Evolutionary conservation across 345 rosid species (phyloP).

Genomic region (Syzygium grande): DNA sequence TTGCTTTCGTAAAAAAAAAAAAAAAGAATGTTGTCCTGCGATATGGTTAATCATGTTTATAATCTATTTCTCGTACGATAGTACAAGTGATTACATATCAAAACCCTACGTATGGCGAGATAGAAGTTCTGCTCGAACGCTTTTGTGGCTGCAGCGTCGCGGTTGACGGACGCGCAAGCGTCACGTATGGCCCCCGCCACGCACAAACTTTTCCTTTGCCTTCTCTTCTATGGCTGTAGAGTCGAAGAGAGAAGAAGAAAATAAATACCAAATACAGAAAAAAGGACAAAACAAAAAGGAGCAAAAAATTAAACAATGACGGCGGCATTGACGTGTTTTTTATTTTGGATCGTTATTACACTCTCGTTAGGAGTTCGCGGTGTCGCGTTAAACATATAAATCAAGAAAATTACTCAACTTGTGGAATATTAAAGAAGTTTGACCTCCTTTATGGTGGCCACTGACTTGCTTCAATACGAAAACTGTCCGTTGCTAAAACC

Average conservation of each 20-base stretch:
- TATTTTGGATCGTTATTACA: not conserved
- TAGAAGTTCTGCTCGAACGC: not conserved
- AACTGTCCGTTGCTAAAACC: not conserved
- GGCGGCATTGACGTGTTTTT: not conserved
- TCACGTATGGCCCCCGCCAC: not conserved
- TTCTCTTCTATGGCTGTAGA: not conserved
- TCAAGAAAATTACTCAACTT: not conserved
- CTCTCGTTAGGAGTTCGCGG: not conserved
- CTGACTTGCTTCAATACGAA: not conserved
- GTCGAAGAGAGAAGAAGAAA: not conserved
- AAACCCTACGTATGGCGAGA: not conserved
- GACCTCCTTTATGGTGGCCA: not conserved
- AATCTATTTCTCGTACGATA: not conserved
- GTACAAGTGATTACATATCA: not conserved
- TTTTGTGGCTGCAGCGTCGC: not conserved
- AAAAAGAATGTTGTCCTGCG: not conserved
- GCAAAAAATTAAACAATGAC: not conserved
- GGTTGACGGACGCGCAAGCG: not conserved
- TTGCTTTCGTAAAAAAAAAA: no score
- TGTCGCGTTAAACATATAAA: not conserved
- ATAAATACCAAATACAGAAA: not conserved
- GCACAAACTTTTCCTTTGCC: not conserved
- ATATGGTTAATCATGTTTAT: not conserved
- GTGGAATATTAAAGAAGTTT: not conserved
- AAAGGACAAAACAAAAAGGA: not conserved